These are phyloP conservation scores for Solanum virginianum DNA, from an alignment of 257 asterid genomes.

Conservation along the genomic window DNA sequence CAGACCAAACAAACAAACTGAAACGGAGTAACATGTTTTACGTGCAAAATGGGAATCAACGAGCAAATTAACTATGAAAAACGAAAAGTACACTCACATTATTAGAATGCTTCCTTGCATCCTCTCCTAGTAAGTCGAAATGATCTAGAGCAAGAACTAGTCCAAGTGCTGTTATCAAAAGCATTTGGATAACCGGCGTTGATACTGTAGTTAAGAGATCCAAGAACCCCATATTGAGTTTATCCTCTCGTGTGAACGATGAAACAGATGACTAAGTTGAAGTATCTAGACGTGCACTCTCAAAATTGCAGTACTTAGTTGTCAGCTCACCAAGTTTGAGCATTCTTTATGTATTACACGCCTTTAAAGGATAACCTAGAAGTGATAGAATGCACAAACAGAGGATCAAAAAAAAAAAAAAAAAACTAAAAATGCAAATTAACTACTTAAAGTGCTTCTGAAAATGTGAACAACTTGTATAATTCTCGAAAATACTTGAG, in stretches of 20 bases:
- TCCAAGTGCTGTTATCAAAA: constrained; percentile 67
- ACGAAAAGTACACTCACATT: constrained; percentile 24
- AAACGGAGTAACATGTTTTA: no score
- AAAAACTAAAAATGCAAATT: neutral
- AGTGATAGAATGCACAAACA: neutral
- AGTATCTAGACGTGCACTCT: neutral
- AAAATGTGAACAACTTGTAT: no score
- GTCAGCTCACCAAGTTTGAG: neutral
- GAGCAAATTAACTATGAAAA: neutral
- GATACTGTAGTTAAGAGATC: constrained; percentile 62
- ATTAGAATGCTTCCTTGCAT: constrained; percentile 74
- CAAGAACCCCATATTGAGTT: constrained; percentile 32
- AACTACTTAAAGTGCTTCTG: no score
- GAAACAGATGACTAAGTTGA: neutral
- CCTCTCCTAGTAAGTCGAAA: constrained; percentile 48
- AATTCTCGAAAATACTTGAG: neutral
- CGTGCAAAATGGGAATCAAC: neutral
- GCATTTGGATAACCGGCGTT: constrained; percentile 64
- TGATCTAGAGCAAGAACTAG: constrained; percentile 53
- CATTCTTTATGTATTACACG: neutral
- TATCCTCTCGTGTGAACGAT: neutral
- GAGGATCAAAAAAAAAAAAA: neutral
- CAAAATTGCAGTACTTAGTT: neutral
- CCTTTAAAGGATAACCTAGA: neutral
- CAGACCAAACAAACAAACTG: no score